A percentile compares a stretch with the other conserved stretches of the same genome.
Evolutionary conservation across 2,329 filamentous ascomycete species (phyloP).

Genomic region (Fusarium sarcochroum): DNA sequence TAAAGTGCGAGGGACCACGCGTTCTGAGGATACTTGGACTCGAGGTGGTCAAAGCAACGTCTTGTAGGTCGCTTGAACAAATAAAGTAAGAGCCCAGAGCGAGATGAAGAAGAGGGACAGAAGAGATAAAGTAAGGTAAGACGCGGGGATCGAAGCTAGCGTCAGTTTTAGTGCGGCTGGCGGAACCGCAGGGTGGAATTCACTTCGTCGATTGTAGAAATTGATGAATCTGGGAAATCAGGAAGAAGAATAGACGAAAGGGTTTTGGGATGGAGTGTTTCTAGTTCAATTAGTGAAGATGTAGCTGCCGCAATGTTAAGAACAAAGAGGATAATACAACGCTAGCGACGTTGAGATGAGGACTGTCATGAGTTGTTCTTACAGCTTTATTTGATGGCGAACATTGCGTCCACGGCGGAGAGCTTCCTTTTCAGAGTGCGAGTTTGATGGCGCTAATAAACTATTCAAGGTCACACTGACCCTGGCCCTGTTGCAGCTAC

Average conservation of each 20-base stretch:
- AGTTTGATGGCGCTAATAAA: slow-evolving; percentile 24
- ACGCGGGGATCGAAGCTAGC: slow-evolving; percentile 49
- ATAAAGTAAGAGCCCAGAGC: slow-evolving; percentile 14
- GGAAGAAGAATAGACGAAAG: not conserved
- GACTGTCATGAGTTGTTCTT: not conserved
- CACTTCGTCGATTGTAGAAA: slow-evolving; percentile 18
- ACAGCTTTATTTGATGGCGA: not conserved
- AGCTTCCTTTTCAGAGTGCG: slow-evolving; percentile 5
- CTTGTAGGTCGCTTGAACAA: slow-evolving; percentile 14
- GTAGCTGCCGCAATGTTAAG: not conserved
- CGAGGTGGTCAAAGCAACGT: slow-evolving; percentile 5
- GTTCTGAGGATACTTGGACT: not conserved
- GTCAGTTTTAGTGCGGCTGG: slow-evolving; percentile 45
- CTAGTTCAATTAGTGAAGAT: not conserved
- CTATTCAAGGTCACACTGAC: slow-evolving; percentile 25
- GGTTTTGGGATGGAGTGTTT: not conserved
- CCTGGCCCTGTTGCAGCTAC: slow-evolving; percentile 21
- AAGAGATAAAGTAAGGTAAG: slow-evolving; percentile 43
- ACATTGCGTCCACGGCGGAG: not conserved
- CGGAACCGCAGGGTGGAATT: slow-evolving; percentile 41
- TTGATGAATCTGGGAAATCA: slow-evolving; percentile 3
- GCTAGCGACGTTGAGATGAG: not conserved
- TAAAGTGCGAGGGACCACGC: not conserved
- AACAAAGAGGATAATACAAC: not conserved
- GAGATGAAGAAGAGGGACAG: slow-evolving; percentile 11